Evolutionary conservation across 768 basidiomycete genomes (phyloP).

Genomic region (Tylopilus plumbeoviolaceoides): DNA sequence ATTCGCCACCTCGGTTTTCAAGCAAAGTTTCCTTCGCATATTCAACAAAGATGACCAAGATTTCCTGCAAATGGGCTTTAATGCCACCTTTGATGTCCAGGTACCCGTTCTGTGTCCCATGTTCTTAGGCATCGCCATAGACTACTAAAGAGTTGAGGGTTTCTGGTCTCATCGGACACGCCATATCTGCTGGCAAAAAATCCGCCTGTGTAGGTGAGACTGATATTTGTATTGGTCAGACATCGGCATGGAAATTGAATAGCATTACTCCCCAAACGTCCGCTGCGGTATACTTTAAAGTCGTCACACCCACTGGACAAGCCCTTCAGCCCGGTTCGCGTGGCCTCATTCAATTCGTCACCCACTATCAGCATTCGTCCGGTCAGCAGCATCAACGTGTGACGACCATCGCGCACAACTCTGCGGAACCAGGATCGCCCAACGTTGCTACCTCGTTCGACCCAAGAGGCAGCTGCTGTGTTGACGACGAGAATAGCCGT

Average conservation of each 20-base stretch:
- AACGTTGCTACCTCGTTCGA: slow-evolving; percentile 93
- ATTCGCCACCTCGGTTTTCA: too few relatives aligned
- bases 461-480: slow-evolving; percentile 95
- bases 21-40: too few relatives aligned
- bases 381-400: slow-evolving; percentile 92
- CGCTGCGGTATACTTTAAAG: too few relatives aligned
- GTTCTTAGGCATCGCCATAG: too few relatives aligned
- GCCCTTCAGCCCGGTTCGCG: slow-evolving; percentile 84
- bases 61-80: too few relatives aligned
- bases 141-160: slow-evolving; percentile 99
- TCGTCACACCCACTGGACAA: slow-evolving; percentile 95
- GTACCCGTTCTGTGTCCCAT: too few relatives aligned
- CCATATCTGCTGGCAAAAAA: slow-evolving; percentile 96
- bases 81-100: too few relatives aligned
- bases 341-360: slow-evolving; percentile 96
- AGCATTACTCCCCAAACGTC: too few relatives aligned
- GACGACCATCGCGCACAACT: slow-evolving; percentile 97
- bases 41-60: too few relatives aligned
- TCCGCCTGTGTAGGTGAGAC: slow-evolving; percentile 96
- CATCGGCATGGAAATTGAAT: too few relatives aligned
- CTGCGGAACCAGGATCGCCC: slow-evolving; percentile 93
- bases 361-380: slow-evolving; percentile 96
- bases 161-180: slow-evolving; percentile 96
- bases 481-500: slow-evolving; percentile 98
- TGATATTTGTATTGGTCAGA: slow-evolving; percentile 97